Evolutionary conservation across 805 yeast genomes (phyloP), one percentile per base, ranked within the genome.

Genomic region (Ogataea kodamae): DNA sequence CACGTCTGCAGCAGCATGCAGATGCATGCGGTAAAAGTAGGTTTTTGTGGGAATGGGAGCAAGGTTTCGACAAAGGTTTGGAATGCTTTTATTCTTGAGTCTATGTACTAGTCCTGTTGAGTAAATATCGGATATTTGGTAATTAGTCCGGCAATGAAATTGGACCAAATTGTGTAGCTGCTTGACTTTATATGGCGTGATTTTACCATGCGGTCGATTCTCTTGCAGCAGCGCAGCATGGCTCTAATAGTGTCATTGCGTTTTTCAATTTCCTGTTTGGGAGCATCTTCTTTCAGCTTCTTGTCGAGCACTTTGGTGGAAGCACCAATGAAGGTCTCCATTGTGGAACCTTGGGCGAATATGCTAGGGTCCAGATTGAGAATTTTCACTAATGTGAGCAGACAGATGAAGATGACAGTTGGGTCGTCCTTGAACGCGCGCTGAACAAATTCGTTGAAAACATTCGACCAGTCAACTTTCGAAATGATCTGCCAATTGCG

Each of bases 31-130:
- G 92, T 5, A 48, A 61, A 5, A 70, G 80, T 47, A 64, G 64
- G 9, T 72, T 67, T 51, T 35, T 77, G 33, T 90, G 96, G 96
- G 95, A 84, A 58, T 90, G 86, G 82, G 87, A 81, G 17, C 94
- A 82, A 47, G 97, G 96, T 0, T 88, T 75, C 50, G 74, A 73
- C 30, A 70, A 72, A 28, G 97, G 87, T 0, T 46, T 74, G 20
- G 56, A 59, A 22, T 67, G 66, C 30, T 78, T 69, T 16, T 29
- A 30, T 32, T 16, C 16, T 9, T 39, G 43, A n/a, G 6, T 9
- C 21, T 33, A 22, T 27, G 26, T 20, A 28, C 32, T 31, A 50
- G 17, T 50, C 55, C 5, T 51, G 55, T 8, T 25, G 22, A 19
- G 49, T 49, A 23, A 52, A 45, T 6, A 42, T 45, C 5, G 55